Evolutionary conservation across 768 basidiomycete genomes (phyloP).

Genomic region (Tylopilus vinaceipallidus): DNA sequence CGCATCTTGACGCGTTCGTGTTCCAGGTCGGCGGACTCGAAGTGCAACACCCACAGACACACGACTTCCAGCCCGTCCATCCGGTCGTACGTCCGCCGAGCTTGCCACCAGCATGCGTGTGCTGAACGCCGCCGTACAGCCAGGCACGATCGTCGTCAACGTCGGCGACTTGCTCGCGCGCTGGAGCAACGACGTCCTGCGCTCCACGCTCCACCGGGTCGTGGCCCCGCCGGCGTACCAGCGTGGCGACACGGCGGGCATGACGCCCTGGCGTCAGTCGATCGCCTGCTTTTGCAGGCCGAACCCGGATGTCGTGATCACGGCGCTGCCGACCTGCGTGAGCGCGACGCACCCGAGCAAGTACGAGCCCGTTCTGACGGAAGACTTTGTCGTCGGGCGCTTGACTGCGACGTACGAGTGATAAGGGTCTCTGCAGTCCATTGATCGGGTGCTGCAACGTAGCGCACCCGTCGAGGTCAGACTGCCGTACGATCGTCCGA

Average conservation of each 20-base stretch:
- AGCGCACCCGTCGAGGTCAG: no score
- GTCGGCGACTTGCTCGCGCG: slow-evolving; percentile 77
- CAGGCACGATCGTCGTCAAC: slow-evolving; percentile 80
- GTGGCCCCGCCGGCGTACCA: slow-evolving; percentile 67
- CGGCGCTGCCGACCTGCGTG: slow-evolving; percentile 65
- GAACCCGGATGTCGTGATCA: slow-evolving; percentile 62
- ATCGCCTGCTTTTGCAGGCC: slow-evolving; percentile 90
- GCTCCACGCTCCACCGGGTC: slow-evolving; percentile 80
- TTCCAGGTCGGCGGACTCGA: slow-evolving; percentile 73
- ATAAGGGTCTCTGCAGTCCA: no score
- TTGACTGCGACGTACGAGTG: slow-evolving; percentile 56
- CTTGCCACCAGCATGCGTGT: neutral
- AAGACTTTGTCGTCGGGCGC: slow-evolving; percentile 72
- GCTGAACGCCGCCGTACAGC: slow-evolving; percentile 38
- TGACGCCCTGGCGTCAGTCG: slow-evolving; percentile 68
- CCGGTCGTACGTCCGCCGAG: slow-evolving; percentile 59
- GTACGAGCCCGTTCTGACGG: slow-evolving; percentile 67
- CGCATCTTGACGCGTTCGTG: slow-evolving; percentile 1
- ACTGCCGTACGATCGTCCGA: no score
- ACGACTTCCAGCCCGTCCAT: slow-evolving; percentile 63
- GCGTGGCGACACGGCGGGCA: slow-evolving; percentile 45
- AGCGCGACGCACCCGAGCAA: slow-evolving; percentile 48
- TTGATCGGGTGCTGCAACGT: no score
- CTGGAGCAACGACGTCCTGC: slow-evolving; percentile 82
- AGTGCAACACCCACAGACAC: slow-evolving; percentile 77